Percentiles rank a stretch among this genome's conserved stretches.
These are phyloP conservation scores for Ceratobasidium sp. DNA, from an alignment of 1,284 basidiomycete species.

Conservation along the genomic window DNA sequence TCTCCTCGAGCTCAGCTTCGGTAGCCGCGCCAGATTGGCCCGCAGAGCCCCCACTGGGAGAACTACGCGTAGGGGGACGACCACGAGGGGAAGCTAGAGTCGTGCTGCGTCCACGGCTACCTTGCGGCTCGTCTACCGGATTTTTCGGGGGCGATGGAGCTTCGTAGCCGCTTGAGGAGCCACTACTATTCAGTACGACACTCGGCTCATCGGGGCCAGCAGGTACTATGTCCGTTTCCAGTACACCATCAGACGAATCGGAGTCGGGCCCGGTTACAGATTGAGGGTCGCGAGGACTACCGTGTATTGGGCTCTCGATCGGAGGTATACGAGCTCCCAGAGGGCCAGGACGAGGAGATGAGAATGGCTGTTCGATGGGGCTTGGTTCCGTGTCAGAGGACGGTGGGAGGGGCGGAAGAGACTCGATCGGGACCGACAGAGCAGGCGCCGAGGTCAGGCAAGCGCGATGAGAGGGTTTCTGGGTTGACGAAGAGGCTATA, in stretches of 20 bases:
- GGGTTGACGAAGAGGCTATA: background rate
- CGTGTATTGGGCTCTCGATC: background rate
- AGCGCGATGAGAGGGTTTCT: background rate
- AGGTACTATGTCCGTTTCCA: conserved; percentile 10
- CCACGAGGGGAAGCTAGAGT: conserved; percentile 4
- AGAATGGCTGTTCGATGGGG: background rate
- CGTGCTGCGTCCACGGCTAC: background rate
- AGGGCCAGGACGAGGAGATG: background rate
- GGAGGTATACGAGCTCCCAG: background rate
- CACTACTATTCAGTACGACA: conserved; percentile 25
- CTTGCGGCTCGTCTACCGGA: background rate
- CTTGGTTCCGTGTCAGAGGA: conserved; percentile 27
- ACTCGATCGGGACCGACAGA: background rate
- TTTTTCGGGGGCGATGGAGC: background rate
- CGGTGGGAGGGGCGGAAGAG: conserved; percentile 24
- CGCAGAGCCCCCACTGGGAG: background rate
- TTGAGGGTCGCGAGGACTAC: background rate
- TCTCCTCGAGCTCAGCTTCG: conserved; percentile 15
- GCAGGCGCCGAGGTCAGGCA: background rate
- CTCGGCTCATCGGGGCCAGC: background rate
- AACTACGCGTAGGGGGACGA: conserved; percentile 8
- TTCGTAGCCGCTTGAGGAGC: conserved; percentile 12
- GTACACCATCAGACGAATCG: conserved; percentile 5
- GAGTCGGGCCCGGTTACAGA: conserved; percentile 19
- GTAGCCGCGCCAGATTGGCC: conserved; percentile 1